These are phyloP conservation scores for Ambrosia trifida DNA, from an alignment of 129 eudicot species.

Conservation along the genomic window DNA sequence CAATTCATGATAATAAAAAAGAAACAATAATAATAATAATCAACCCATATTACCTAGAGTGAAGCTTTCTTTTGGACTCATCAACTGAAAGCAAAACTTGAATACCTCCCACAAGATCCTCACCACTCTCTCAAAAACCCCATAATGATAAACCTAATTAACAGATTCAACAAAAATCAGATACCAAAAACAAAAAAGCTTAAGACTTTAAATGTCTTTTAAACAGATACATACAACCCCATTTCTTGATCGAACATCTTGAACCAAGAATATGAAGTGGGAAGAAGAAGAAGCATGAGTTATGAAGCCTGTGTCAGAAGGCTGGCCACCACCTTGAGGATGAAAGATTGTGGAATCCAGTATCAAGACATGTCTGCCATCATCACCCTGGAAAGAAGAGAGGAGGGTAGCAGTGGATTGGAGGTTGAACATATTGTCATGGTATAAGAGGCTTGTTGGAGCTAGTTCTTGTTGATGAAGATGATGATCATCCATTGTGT, in stretches of 20 bases:
- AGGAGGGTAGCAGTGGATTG: slow-evolving; percentile 59
- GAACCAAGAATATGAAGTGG: slow-evolving; percentile 51
- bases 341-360: slow-evolving; percentile 80
- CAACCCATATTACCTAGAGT: slow-evolving; percentile 26
- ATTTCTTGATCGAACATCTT: slow-evolving; percentile 77
- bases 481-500: slow-evolving; percentile 27
- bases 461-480: neutral
- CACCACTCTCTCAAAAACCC: slow-evolving; percentile 51
- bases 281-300: slow-evolving; percentile 37
- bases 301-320: slow-evolving; percentile 71
- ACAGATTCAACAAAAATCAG: neutral
- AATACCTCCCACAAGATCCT: slow-evolving; percentile 42
- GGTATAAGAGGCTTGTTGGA: slow-evolving; percentile 63
- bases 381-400: slow-evolving; percentile 57
- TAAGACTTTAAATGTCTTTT: too few species aligned
- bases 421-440: slow-evolving; percentile 53
- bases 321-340: slow-evolving; percentile 97
- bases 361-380: slow-evolving; percentile 58
- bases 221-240: slow-evolving; percentile 54
- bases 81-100: slow-evolving; percentile 59
- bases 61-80: slow-evolving; percentile 61
- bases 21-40: neutral
- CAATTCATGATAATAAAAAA: neutral
- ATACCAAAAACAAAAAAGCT: neutral
- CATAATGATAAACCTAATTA: slow-evolving; percentile 78